Conservation (phyloP, 2,329 filamentous ascomycete species). For the Apiospora koreana region DNA sequence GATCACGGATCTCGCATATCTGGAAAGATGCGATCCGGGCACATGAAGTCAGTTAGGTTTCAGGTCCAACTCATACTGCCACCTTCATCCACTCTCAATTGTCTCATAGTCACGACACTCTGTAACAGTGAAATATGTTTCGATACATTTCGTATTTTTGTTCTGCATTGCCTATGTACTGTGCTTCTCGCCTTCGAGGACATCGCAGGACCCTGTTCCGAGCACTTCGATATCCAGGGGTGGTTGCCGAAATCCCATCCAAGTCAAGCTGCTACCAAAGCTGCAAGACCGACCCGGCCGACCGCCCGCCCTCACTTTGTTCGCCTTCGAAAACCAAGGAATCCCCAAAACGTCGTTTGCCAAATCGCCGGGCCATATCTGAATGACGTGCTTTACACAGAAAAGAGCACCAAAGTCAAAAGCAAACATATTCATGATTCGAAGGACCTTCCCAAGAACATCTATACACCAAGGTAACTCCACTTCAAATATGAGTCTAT, state of each 20-base stretch:
- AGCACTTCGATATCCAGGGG: constrained; percentile 37
- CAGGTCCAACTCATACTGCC: not conserved
- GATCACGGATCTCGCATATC: not conserved
- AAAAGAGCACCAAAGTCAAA: not conserved
- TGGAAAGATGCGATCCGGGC: not conserved
- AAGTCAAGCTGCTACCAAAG: not conserved
- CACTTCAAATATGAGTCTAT: constrained; percentile 13
- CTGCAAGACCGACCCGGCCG: not conserved
- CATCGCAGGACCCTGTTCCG: constrained; percentile 30
- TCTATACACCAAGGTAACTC: constrained; percentile 18
- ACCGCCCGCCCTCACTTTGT: constrained; percentile 14
- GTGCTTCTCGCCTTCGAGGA: constrained; percentile 9
- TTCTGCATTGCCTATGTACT: constrained; percentile 15
- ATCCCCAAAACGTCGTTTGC: constrained; percentile 22
- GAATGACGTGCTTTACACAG: not conserved
- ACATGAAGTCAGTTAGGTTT: not conserved
- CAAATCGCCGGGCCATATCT: constrained; percentile 13
- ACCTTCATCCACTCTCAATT: not conserved
- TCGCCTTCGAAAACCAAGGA: constrained; percentile 22
- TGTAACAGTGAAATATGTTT: constrained; percentile 8
- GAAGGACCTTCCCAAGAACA: constrained; percentile 10
- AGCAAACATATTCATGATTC: constrained; percentile 12
- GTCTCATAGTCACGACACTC: not conserved
- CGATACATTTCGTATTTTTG: constrained; percentile 18
- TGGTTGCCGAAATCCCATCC: constrained; percentile 12